Evolutionary conservation across 2,329 filamentous ascomycete species (phyloP), one percentile per base, ranked within the genome.

Genomic region (Fusarium sp.): DNA sequence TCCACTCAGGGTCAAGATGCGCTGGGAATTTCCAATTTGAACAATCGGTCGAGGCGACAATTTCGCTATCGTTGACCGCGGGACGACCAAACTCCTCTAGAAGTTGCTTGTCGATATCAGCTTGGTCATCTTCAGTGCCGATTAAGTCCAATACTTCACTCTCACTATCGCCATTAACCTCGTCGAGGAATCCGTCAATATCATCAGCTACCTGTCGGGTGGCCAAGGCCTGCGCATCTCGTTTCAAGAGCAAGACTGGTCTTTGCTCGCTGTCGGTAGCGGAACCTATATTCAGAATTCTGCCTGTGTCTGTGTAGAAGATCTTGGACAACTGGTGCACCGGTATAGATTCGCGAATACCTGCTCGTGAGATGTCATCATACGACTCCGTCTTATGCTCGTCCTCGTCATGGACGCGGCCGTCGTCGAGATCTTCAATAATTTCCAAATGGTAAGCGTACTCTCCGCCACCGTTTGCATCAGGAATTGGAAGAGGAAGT

Each of bases 271-370:
- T 89, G 15, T 90, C 90, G 10, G 79, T 76, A 6, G 80, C 78
- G 22, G 78, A 80, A 17, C 82, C 82, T 56, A 97, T 94, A 64
- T 97, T 97, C 25, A 97, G 83, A 11, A 97, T 92, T 71, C 92
- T 92, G 19, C 94, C 94, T 0, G 93, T 96, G 70, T 97, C 92
- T 1, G 94, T 93, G 74, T 97, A 97, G 78, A 97, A 97, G 32
- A 97, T 93, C 75, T 96, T 97, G 7, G 93, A 92, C 7, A 97
- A 86, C 73, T 88, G 82, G 33, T 82, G 77, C 6, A 87, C 78
- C 0, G 85, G 84, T n/a, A 88, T 81, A 1, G 78, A 79, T 62
- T 88, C 87, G 37, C 82, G 78, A 51, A 88, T 82, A 5, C 85
- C 85, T 17, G 82, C 81, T 11, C 72, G 75, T 1, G 68, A 33